Base-by-base conservation (phyloP, 495 filamentous ascomycete species). In the Pyronema domesticum region DNA sequence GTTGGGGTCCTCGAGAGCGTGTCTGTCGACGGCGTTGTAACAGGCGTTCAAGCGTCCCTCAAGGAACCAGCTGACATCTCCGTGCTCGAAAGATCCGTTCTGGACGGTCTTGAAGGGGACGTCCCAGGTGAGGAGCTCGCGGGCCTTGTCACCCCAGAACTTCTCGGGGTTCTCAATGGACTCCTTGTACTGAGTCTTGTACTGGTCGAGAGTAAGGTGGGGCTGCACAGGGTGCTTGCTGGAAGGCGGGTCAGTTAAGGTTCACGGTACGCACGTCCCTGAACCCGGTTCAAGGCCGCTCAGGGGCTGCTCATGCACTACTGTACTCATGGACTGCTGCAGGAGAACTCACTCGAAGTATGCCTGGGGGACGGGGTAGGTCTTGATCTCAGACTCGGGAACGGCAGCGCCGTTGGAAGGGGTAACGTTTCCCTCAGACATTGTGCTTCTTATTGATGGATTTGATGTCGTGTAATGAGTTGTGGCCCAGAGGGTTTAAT, bases 11-110 rank as follows among this genome's bases (percentile, higher is more conserved):
- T 87, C 88, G 72, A 89, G 74, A 8, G 89, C 91, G 69, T 95
- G 91, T 57, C 91, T 84, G 63, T 99, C 91, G 53, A 99, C 83
- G 66, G 86, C 93, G 74, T 99, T 99, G 78, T 85, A 99, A 19
- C 85, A 88, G 45, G 91, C 93, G 63, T 96, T 96, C 61, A 99
- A 75, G 55, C 81, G 78, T 55, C 91, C 91, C 70, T 95, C 91
- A 48, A 86, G 69, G 68, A 99, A 99, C 93, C 93, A 99, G 53
- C 86, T 81, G 61, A 75, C 81, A 73, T 98, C 89, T 58, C 91
- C 91, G 58, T 83, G 74, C 55, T 68, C 70, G 50, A 98, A 78
- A 11, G 78, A 80, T 47, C 91, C 91, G 60, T 71, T 74, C 65
- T 79, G 80, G 14, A 94, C 89, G 13, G 91, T 98, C 66, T 95